Evolutionary conservation across 2,329 filamentous ascomycete species (phyloP).

Genomic region (Monilinia laxa): DNA sequence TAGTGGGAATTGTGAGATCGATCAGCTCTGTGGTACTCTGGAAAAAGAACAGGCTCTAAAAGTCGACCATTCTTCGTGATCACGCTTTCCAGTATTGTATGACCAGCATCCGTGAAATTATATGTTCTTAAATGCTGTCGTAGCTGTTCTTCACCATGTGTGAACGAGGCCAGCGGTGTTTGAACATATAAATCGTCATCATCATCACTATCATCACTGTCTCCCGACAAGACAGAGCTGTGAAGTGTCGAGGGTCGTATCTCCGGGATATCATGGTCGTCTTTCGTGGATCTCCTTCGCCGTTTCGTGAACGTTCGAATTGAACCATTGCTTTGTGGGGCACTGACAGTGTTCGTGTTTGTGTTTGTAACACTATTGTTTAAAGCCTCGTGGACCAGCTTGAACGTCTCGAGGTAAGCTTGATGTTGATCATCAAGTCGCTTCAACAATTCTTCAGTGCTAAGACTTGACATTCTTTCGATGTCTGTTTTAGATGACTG

Average conservation of each 20-base stretch:
- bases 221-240: conserved; percentile 35
- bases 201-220: conserved; percentile 42
- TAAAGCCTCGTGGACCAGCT: conserved; percentile 34
- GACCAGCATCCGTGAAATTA: conserved; percentile 45
- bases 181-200: conserved; percentile 45
- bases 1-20: conserved; percentile 35
- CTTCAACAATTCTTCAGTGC: conserved; percentile 32
- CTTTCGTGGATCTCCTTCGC: conserved; percentile 14
- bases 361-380: conserved; percentile 19
- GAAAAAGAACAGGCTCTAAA: conserved; percentile 30
- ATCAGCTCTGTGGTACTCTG: conserved; percentile 29
- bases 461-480: conserved; percentile 18
- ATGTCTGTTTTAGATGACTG: not conserved
- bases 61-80: conserved; percentile 29
- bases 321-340: conserved; percentile 8
- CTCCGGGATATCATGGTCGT: not conserved
- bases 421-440: conserved; percentile 35
- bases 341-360: not conserved
- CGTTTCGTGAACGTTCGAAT: conserved; percentile 14
- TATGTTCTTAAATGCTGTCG: conserved; percentile 47
- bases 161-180: conserved; percentile 42
- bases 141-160: conserved; percentile 47
- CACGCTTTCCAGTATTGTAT: conserved; percentile 43
- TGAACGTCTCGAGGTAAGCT: conserved; percentile 34
- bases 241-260: conserved; percentile 25